Conservation (phyloP, 148 eudicot genomes). For the Persicaria tinctoria region DNA sequence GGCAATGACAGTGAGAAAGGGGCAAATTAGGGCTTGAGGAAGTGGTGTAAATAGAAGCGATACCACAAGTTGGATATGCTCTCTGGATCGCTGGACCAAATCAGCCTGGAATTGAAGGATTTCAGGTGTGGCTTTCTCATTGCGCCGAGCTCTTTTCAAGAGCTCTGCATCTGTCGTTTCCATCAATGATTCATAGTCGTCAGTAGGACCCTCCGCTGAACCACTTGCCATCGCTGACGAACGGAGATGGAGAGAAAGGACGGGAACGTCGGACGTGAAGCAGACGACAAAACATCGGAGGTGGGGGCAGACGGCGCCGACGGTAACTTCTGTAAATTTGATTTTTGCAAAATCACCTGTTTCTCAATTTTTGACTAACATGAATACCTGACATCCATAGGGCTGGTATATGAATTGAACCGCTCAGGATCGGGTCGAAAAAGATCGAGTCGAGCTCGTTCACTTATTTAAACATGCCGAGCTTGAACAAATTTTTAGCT, state of each 20-base stretch:
- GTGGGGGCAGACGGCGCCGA: too few relatives aligned
- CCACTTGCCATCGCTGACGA: slow-evolving; percentile 16
- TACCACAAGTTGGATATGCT: slow-evolving; percentile 86
- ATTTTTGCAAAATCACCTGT: too few relatives aligned
- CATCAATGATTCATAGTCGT: slow-evolving; percentile 62
- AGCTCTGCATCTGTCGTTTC: slow-evolving; percentile 74
- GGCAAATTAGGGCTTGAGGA: not conserved
- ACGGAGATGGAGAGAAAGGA: not conserved
- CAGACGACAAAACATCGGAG: too few relatives aligned
- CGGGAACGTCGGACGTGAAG: too few relatives aligned
- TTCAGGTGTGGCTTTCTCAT: slow-evolving; percentile 81
- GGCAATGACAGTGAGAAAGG: not conserved
- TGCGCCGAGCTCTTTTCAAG: slow-evolving; percentile 78
- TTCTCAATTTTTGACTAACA: too few relatives aligned
- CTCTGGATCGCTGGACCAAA: slow-evolving; percentile 57
- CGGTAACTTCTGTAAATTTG: too few relatives aligned
- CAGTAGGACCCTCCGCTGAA: slow-evolving; percentile 28
- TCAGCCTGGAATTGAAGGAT: slow-evolving; percentile 48
- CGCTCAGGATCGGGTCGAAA: too few relatives aligned
- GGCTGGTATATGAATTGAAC: too few relatives aligned
- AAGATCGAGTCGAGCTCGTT: too few relatives aligned
- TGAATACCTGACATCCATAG: too few relatives aligned
- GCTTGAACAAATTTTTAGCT: too few relatives aligned
- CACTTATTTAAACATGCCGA: too few relatives aligned
- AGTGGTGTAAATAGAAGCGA: not conserved